A percentile compares a stretch with the other conserved stretches of the same genome.
phyloP scores from a whole-genome alignment of 1,284 basidiomycete species.

The Ustilago bromivora region DNA sequence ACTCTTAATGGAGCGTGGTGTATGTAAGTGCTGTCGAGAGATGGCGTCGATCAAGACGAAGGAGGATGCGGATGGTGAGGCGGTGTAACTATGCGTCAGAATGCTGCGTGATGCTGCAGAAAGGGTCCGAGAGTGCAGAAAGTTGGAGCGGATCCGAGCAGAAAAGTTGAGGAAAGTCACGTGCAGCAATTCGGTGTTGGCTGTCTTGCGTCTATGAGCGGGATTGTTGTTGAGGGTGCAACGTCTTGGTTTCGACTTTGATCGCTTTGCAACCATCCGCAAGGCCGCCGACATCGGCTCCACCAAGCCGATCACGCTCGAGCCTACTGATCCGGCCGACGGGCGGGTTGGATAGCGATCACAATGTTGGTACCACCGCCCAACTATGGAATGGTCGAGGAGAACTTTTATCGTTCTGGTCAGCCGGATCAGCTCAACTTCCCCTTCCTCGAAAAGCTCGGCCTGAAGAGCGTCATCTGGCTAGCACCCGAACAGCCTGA shows the following conservation, averaged over 20 bases:
- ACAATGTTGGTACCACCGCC: conserved; percentile 72
- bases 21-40: neutral
- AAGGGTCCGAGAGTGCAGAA: neutral
- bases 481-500: conserved; percentile 74
- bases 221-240: neutral
- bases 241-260: neutral
- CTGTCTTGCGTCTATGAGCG: neutral
- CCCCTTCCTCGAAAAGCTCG: conserved; percentile 73
- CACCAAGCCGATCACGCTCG: neutral
- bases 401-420: conserved; percentile 73
- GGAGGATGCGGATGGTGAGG: neutral
- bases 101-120: neutral
- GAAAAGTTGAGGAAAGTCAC: neutral
- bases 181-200: neutral
- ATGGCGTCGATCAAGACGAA: neutral
- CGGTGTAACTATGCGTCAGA: neutral
- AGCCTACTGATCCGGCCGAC: neutral
- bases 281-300: neutral
- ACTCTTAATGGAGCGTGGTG: no score
- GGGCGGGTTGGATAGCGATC: neutral
- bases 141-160: neutral
- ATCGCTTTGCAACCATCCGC: no score
- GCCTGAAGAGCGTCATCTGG: conserved; percentile 73
- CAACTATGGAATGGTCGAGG: conserved; percentile 74
- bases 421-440: conserved; percentile 74